Evolutionary conservation across 805 yeast species (phyloP), one percentile per base, ranked within the genome.

Genomic region (Schizosaccharomyces lindneri): DNA sequence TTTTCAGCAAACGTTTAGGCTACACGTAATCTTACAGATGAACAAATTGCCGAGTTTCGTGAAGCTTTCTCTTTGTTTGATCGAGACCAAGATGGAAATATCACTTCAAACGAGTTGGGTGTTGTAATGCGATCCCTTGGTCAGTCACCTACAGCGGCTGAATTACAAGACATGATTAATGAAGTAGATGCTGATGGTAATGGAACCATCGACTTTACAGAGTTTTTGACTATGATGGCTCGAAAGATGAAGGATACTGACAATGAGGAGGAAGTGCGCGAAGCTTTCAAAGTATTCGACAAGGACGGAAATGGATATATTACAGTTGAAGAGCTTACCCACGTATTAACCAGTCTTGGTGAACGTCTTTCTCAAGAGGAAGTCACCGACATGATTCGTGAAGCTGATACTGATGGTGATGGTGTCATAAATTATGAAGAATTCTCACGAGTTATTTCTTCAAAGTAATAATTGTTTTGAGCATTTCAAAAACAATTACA

Each of bases 101-200:
- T 93, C 76, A 87, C 96, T 63, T 86, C 96, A 67, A 81, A 86
- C 70, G 98, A 93, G 75, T 79, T 93, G 67, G 97, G 97, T 66
- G 88, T 96, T 3, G 98, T 93, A 61, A 93, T 93, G 98, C 84
- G 98, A 75, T 87, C 97, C n/a, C 78, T 93, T 70, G 98, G 98
- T 61, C 93, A 88, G 73, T 90, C 90, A 69, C 98, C 98, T 46
- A 83, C 95, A 61, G 97, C 93, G 73, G 82, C 88, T 66, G 98
- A 93, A 73, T 84, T 93, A 68, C 85, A 93, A 62, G 98, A 93
- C 72, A 82, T 93, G 84, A 87, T 93, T 78, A 90, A 90, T 72
- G 98, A 93, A 74, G 95, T 93, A 62, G 98, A 93, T 73, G 84
- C 84, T 64, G 93, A 93, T 75, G 90, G 90, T 67, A 95, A 93